These are phyloP conservation scores for Knufia fluminis DNA, from an alignment of 2,329 filamentous ascomycete genomes.

Conservation along the genomic window DNA sequence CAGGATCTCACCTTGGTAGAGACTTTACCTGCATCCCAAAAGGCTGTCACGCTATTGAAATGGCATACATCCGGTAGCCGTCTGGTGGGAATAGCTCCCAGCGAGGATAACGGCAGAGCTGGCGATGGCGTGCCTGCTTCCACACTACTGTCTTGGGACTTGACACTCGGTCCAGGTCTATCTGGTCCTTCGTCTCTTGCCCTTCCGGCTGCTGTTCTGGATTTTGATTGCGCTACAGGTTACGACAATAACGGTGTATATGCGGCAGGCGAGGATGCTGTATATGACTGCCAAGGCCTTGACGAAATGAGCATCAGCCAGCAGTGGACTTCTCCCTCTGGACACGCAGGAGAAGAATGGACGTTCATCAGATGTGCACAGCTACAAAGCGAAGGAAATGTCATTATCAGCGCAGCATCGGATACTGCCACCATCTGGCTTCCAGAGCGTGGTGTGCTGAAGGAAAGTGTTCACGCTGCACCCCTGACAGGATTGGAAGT, in stretches of 20 bases:
- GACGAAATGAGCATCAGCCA: slow-evolving; percentile 17
- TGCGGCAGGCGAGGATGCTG: slow-evolving; percentile 18
- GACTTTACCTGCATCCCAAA: slow-evolving; percentile 36
- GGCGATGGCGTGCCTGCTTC: slow-evolving; percentile 13
- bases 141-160: slow-evolving; percentile 35
- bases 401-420: slow-evolving; percentile 33
- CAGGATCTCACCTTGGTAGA: slow-evolving; percentile 35
- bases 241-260: slow-evolving; percentile 30
- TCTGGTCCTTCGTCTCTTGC: slow-evolving; percentile 15
- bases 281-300: slow-evolving; percentile 20
- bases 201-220: slow-evolving; percentile 29
- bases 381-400: slow-evolving; percentile 20
- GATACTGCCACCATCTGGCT: slow-evolving; percentile 35
- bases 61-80: slow-evolving; percentile 33
- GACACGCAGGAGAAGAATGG: slow-evolving; percentile 28
- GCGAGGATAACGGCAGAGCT: slow-evolving; percentile 23
- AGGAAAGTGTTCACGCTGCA: slow-evolving; percentile 32
- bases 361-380: slow-evolving; percentile 32
- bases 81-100: slow-evolving; percentile 37
- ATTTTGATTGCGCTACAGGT: slow-evolving; percentile 35
- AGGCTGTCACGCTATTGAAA: slow-evolving; percentile 35
- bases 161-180: slow-evolving; percentile 13
- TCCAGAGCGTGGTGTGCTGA: slow-evolving; percentile 34
- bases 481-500: slow-evolving; percentile 37
- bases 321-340: slow-evolving; percentile 15